phyloP scores from a whole-genome alignment of 306 rosid genomes.

The Lathyrus tuberosus region DNA sequence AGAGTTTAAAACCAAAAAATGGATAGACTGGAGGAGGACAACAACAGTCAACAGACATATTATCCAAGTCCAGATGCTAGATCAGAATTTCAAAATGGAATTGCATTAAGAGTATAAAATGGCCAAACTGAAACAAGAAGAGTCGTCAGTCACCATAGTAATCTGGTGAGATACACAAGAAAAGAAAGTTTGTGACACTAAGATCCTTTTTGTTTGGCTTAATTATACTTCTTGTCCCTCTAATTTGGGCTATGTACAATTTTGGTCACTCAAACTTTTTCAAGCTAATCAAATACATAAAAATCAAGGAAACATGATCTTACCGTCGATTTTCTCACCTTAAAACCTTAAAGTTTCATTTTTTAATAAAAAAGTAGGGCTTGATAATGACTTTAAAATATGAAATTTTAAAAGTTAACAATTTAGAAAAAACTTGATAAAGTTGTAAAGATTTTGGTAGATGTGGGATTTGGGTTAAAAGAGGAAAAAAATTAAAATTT shows the following conservation, averaged over 20 bases:
- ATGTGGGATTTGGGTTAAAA: not conserved
- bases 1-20: conserved; percentile 25
- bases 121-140: not conserved
- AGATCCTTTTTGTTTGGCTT: conserved; percentile 1
- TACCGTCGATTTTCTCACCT: not conserved
- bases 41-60: conserved; percentile 13
- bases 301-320: not conserved
- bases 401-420: not conserved
- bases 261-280: not conserved
- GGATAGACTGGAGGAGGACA: conserved; percentile 1
- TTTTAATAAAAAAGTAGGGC: not conserved
- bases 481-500: not conserved
- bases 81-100: conserved; percentile 12
- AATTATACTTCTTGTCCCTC: not conserved
- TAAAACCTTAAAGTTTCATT: not conserved
- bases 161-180: conserved; percentile 3
- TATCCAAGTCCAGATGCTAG: conserved; percentile 23
- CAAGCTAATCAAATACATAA: not conserved
- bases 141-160: not conserved
- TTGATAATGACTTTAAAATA: not conserved
- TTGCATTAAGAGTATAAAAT: conserved; percentile 22
- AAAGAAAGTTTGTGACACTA: not conserved
- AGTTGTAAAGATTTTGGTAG: not conserved
- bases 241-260: not conserved
- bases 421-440: not conserved